A percentile compares a stretch with the other conserved stretches of the same genome.
Conservation (phyloP, 345 rosid genomes). For the Iberis pinnata region DNA sequence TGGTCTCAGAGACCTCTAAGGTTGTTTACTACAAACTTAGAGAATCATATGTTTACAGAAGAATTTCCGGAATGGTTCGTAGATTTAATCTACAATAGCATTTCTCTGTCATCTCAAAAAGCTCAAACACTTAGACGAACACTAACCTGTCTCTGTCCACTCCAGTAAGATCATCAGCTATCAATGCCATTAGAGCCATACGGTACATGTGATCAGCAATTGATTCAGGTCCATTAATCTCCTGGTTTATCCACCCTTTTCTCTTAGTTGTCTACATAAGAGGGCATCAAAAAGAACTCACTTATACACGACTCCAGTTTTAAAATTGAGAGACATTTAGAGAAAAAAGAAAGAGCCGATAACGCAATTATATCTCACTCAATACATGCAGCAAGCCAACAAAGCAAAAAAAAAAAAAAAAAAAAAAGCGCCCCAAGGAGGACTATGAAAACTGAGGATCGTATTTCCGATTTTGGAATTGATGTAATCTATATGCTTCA, state of each 20-base stretch:
- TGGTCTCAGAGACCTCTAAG: neutral
- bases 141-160: slow-evolving; percentile 56
- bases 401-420: too few relatives aligned
- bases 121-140: neutral
- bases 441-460: too few relatives aligned
- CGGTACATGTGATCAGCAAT: slow-evolving; percentile 95
- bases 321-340: slow-evolving; percentile 1
- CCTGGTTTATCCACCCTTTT: slow-evolving; percentile 91
- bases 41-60: too few relatives aligned
- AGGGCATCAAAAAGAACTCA: neutral
- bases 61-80: too few relatives aligned
- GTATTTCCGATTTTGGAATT: neutral
- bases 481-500: neutral
- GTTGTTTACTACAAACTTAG: neutral
- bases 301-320: neutral
- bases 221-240: slow-evolving; percentile 72
- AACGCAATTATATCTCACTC: too few relatives aligned
- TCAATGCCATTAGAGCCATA: slow-evolving; percentile 86
- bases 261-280: slow-evolving; percentile 72
- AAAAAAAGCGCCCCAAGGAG: too few relatives aligned
- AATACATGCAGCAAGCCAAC: too few relatives aligned
- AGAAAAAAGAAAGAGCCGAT: neutral
- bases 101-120: neutral
- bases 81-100: neutral
- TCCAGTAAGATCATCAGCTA: slow-evolving; percentile 68